Evolutionary conservation across 805 yeast species (phyloP), one percentile per base, ranked within the genome.

Genomic region (Ogataea pilisensis): DNA sequence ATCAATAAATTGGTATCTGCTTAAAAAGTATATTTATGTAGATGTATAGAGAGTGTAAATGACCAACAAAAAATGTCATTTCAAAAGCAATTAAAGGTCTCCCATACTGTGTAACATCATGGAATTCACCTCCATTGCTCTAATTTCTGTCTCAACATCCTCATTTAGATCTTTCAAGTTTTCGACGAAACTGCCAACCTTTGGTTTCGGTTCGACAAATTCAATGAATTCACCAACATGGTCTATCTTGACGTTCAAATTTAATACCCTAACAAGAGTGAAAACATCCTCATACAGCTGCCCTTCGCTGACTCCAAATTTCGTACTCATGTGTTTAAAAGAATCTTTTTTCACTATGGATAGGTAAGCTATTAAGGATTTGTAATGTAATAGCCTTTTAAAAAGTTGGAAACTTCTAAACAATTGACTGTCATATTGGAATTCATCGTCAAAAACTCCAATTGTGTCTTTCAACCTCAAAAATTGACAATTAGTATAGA

Each of bases 351-450:
- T 50, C 24, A 60, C 43, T 13, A 65, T 38, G 0, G 69, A 62
- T 2, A 70, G 46, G 37, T 66, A 70, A 4, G 58, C 48, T 4
- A 55, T 34, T 37, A 60, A 60, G 2, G 56, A 50, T 43, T 60
- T 64, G 30, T 54, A 50, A 41, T 66, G 50, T 18, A 66, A 38
- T 3, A 50, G 43, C n/a, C 51, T 44, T 34, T 43, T 44, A 21
- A 65, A 45, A 17, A 43, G 45, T 4, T 38, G 21, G 54, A 63
- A 64, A 4, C 50, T 49, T 18, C 40, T 46, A 1, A 35, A 29
- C 22, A 61, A 31, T 38, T 64, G 57, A 17, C 34, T 45, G 22
- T 56, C 60, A 19, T 49, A 44, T 20, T 44, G 33, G 34, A 48
- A 48, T 24, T 50, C 50, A 2, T 31, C 21, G 0, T 43, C 32